Evolutionary conservation across 169 alveolate genomes (phyloP).

Genomic region (Cryptosporidium canis): DNA sequence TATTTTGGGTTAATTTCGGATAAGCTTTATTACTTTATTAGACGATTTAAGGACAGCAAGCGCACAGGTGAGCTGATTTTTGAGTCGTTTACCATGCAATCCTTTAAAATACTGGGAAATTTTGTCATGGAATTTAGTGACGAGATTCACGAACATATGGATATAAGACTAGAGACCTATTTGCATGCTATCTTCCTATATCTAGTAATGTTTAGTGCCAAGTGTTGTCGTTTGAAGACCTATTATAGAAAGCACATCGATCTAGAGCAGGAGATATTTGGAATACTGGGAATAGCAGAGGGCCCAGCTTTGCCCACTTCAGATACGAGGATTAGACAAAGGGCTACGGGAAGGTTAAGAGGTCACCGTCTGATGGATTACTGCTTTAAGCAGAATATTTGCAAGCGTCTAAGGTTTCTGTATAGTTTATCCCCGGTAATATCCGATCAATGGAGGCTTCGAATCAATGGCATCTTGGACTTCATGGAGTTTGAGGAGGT

Average conservation of each 20-base stretch:
- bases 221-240: background rate
- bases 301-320: background rate
- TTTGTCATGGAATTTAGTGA: background rate
- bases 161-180: background rate
- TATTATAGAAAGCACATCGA: background rate
- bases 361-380: background rate
- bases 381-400: background rate
- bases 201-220: background rate
- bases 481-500: background rate
- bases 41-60: background rate
- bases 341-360: background rate
- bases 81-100: background rate
- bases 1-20: constrained; percentile 2
- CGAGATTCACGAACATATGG: background rate
- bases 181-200: background rate
- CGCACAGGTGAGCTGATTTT: background rate
- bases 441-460: background rate
- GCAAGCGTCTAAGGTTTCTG: background rate
- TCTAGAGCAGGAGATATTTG: background rate
- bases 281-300: background rate
- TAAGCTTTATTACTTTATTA: background rate
- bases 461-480: background rate
- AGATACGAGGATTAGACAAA: background rate
- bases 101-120: background rate
- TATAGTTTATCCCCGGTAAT: background rate